Base-by-base conservation (phyloP, 306 rosid genomes). In the Oxytropis ochrocephala region DNA sequence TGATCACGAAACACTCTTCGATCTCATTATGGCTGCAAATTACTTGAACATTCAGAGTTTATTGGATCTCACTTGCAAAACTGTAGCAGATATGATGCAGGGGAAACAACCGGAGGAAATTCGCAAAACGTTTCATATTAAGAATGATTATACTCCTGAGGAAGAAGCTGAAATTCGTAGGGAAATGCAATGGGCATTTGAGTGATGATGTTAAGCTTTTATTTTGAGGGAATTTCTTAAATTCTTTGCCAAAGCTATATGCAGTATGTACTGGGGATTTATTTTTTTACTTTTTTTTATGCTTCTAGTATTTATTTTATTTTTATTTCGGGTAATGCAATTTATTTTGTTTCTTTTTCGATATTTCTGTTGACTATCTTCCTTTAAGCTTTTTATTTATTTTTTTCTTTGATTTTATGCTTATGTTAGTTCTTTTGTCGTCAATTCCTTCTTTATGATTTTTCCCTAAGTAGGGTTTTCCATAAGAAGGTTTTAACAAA, bases 131-230 rank as follows among this genome's bases (percentile, higher is more conserved):
- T 91, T 91, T 11, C 86, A 80, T 18, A 88, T 91, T 57, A 81
- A 73, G 79, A 88, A 88, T 50, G 96, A 88, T 48, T 88, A 84
- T 64, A 81, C 88, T 8, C 78, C 84, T 0, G 96, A 88, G 78
- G 97, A 91, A 75, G 92, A 86, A 80, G 91, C 83, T 33, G 91
- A 86, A 68, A 80, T 85, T 77, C 89, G 92, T n/a, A 62, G 86
- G 54, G 97, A 84, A 82, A 90, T 86, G 54, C 90, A 88, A 50
- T 91, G 95, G 97, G 90, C 29, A 24, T 24, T 24, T 24, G 29
- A 24, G 29, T 24, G 29, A 24, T 24, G 3, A 24, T 24, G 29
- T 24, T 24, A 21, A n/a, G n/a, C n/a, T n/a, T n/a, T n/a, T n/a
- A n/a, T n/a, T n/a, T n/a, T n/a, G n/a, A n/a, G n/a, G n/a, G n/a